Evolutionary conservation across 768 basidiomycete genomes (phyloP).

Genomic region (Trametes meyenii): DNA sequence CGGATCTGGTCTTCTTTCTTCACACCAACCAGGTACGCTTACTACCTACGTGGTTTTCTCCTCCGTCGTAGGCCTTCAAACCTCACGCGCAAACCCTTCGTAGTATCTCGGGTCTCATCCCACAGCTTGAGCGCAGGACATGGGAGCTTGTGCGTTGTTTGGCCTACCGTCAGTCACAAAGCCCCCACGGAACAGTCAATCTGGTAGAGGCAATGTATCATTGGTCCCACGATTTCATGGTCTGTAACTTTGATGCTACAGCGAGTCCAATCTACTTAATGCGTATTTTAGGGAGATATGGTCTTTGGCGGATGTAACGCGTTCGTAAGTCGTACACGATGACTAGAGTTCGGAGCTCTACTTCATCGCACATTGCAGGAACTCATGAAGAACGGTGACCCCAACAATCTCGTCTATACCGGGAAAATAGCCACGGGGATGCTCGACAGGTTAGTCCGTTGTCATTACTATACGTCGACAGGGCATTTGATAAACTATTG

Average conservation of each 20-base stretch:
- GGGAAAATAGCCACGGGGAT: slow-evolving; percentile 29
- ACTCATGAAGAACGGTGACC: slow-evolving; percentile 30
- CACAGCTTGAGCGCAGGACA: slow-evolving; percentile 12
- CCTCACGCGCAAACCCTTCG: not conserved
- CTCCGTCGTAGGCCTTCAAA: no score
- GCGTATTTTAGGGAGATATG: not conserved
- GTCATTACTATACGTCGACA: not conserved
- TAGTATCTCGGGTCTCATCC: slow-evolving; percentile 3
- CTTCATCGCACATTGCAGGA: slow-evolving; percentile 12
- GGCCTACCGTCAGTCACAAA: slow-evolving; percentile 2
- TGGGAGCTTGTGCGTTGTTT: slow-evolving; percentile 17
- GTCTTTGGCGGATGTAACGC: slow-evolving; percentile 26
- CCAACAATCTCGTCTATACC: slow-evolving; percentile 26
- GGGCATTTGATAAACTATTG: not conserved
- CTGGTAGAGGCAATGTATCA: slow-evolving; percentile 21
- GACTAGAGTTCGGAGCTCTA: no score
- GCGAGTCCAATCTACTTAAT: not conserved
- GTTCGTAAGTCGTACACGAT: slow-evolving; percentile 3
- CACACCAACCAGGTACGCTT: slow-evolving; percentile 27
- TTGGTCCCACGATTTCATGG: slow-evolving; percentile 34
- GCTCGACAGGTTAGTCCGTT: slow-evolving; percentile 32
- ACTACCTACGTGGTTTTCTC: not conserved
- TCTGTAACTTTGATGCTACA: not conserved
- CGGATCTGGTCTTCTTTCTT: slow-evolving; percentile 35
- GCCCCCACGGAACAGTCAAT: slow-evolving; percentile 20